A percentile compares a stretch with the other conserved stretches of the same genome.
Evolutionary conservation across 305 asterid genomes (phyloP).

Genomic region (Striga hermonthica): DNA sequence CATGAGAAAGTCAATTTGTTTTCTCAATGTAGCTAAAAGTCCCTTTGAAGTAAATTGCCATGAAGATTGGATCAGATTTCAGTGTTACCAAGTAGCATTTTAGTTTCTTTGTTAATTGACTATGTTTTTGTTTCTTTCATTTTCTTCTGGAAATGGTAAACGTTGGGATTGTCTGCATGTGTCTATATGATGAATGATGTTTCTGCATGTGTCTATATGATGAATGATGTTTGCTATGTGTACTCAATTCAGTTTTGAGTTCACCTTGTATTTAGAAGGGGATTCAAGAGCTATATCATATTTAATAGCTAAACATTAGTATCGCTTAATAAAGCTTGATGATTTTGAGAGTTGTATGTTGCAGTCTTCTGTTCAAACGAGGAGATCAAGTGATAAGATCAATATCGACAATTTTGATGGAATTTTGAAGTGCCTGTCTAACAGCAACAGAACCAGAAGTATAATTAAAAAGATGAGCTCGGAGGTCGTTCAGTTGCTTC

Average conservation of each 20-base stretch:
- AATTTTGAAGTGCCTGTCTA: conserved; percentile 63
- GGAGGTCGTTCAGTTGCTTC: conserved; percentile 64
- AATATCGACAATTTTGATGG: conserved; percentile 51
- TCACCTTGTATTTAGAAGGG: too few species aligned
- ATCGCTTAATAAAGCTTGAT: conserved; percentile 17
- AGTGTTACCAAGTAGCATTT: conserved; percentile 10
- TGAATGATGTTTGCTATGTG: not conserved
- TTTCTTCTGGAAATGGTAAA: not conserved
- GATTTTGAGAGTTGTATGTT: conserved; percentile 23
- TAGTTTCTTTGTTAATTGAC: not conserved
- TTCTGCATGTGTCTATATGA: conserved; percentile 3
- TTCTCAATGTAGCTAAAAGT: not conserved
- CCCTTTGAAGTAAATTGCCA: not conserved
- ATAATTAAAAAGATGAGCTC: conserved; percentile 59
- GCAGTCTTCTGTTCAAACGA: conserved; percentile 74
- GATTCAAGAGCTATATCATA: not conserved
- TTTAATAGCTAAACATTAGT: conserved; percentile 13
- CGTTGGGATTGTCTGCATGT: not conserved
- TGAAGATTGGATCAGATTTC: not conserved
- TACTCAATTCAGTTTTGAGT: too few species aligned
- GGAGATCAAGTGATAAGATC: conserved; percentile 46
- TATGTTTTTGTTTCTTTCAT: too few species aligned
- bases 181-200: conserved; percentile 7
- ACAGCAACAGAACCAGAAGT: conserved; percentile 52
- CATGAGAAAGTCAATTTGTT: not conserved